Conservation (phyloP, 352 stramenopile genomes). For the Hyphochytrium catenoides region DNA sequence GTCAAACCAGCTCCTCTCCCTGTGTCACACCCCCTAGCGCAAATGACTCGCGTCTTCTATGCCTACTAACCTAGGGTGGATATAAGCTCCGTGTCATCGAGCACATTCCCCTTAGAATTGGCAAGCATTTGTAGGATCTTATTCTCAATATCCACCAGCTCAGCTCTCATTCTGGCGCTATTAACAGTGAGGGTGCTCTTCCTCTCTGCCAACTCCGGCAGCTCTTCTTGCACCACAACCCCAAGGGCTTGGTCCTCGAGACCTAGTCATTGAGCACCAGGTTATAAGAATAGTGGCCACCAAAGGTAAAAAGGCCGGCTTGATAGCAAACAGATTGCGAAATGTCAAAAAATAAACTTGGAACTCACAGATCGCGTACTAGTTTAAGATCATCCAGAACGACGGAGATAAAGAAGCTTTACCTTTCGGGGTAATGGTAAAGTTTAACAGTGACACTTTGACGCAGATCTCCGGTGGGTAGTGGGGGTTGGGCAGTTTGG, state of each 20-base stretch:
- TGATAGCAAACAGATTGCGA: no score
- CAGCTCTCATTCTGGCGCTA: slow-evolving; percentile 69
- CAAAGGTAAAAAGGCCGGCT: no score
- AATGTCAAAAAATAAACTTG: no score
- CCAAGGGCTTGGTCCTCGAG: slow-evolving; percentile 72
- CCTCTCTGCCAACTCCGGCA: slow-evolving; percentile 75
- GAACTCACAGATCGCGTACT: no score
- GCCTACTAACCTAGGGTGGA: slow-evolving; percentile 71
- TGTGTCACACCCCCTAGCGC: no score
- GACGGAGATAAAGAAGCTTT: no score
- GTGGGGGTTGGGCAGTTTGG: slow-evolving; percentile 73
- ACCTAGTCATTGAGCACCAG: no score
- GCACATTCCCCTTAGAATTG: slow-evolving; percentile 75
- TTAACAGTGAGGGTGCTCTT: slow-evolving; percentile 75
- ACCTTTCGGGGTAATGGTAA: slow-evolving; percentile 70
- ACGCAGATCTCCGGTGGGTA: slow-evolving; percentile 74
- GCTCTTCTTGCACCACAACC: slow-evolving; percentile 74
- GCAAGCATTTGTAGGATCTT: slow-evolving; percentile 76
- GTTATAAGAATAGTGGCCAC: no score
- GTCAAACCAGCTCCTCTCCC: no score
- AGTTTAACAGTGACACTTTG: slow-evolving; percentile 76
- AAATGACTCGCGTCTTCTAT: no score
- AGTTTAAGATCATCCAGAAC: no score
- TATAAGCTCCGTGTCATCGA: slow-evolving; percentile 76
- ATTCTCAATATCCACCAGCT: slow-evolving; percentile 78